These are phyloP conservation scores for Pinus taeda DNA, from an alignment of 75 land plant species.

Conservation along the genomic window DNA sequence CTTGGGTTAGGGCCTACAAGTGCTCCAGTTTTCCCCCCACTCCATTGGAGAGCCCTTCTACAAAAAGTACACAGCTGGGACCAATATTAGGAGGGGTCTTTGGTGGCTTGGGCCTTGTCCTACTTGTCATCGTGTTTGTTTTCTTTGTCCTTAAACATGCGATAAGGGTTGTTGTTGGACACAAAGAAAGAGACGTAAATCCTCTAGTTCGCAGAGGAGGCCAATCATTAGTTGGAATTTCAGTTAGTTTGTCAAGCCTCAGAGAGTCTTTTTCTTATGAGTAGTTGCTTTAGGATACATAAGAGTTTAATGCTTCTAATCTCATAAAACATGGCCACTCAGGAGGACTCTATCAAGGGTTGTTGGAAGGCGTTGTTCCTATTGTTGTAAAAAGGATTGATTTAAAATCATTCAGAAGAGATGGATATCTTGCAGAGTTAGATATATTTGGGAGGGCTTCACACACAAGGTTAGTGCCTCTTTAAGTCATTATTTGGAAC, in stretches of 20 bases:
- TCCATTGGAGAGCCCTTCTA: not conserved
- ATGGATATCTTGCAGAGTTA: slow-evolving; percentile 61
- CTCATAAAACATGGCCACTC: slow-evolving; percentile 88
- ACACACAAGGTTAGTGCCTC: slow-evolving; percentile 74
- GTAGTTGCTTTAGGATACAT: slow-evolving; percentile 69
- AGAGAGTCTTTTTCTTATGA: slow-evolving; percentile 79
- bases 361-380: slow-evolving; percentile 53
- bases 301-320: slow-evolving; percentile 54
- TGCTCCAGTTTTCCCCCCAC: slow-evolving; percentile 19
- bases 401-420: slow-evolving; percentile 40
- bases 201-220: slow-evolving; percentile 18
- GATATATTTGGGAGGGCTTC: slow-evolving; percentile 68
- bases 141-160: slow-evolving; percentile 13
- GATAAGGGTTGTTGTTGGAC: slow-evolving; percentile 12
- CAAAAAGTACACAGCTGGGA: slow-evolving; percentile 17
- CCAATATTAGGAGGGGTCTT: slow-evolving; percentile 63
- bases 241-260: slow-evolving; percentile 43
- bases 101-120: slow-evolving; percentile 63
- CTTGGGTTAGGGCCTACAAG: slow-evolving; percentile 25
- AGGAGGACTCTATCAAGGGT: slow-evolving; percentile 76
- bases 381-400: slow-evolving; percentile 82
- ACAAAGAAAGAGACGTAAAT: slow-evolving; percentile 27
- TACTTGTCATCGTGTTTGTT: slow-evolving; percentile 32
- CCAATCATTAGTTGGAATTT: slow-evolving; percentile 19
- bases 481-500: slow-evolving; percentile 84